Percentiles rank a stretch among this genome's conserved stretches.
phyloP scores from a whole-genome alignment of 306 rosid genomes.

The Trifolium subterraneum region DNA sequence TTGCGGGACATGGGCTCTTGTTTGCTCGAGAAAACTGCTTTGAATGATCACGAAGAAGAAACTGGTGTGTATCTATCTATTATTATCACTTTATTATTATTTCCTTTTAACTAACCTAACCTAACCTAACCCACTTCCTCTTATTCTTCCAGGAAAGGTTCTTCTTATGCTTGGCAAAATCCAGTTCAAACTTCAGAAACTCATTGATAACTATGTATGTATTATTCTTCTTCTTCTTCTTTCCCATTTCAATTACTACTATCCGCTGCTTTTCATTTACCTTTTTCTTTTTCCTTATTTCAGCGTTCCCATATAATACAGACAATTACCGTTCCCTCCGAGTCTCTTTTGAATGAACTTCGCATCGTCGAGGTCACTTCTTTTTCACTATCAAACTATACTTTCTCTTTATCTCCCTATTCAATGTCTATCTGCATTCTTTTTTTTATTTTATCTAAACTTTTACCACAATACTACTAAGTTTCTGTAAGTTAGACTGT shows the following conservation, averaged over 20 bases:
- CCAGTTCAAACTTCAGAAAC: slow-evolving; percentile 83
- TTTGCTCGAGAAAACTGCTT: slow-evolving; percentile 93
- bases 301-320: slow-evolving; percentile 93
- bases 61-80: slow-evolving; percentile 51
- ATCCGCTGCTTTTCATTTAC: too few relatives aligned
- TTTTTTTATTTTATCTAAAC: background rate
- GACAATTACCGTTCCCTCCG: slow-evolving; percentile 92
- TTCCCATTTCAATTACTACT: slow-evolving; percentile 27
- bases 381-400: background rate
- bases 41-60: slow-evolving; percentile 89
- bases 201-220: slow-evolving; percentile 87
- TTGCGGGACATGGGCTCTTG: slow-evolving; percentile 89
- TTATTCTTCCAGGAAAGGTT: slow-evolving; percentile 68
- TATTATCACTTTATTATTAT: background rate
- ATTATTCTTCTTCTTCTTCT: background rate
- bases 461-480: slow-evolving; percentile 14
- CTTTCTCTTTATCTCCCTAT: background rate
- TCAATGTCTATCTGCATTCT: slow-evolving; percentile 2
- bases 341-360: slow-evolving; percentile 94
- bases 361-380: slow-evolving; percentile 83
- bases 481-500: slow-evolving; percentile 14
- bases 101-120: background rate
- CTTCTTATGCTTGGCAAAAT: slow-evolving; percentile 78
- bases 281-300: slow-evolving; percentile 14
- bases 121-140: background rate